Base-by-base conservation (phyloP, 306 rosid genomes). In the Cicer pinnatifidum region DNA sequence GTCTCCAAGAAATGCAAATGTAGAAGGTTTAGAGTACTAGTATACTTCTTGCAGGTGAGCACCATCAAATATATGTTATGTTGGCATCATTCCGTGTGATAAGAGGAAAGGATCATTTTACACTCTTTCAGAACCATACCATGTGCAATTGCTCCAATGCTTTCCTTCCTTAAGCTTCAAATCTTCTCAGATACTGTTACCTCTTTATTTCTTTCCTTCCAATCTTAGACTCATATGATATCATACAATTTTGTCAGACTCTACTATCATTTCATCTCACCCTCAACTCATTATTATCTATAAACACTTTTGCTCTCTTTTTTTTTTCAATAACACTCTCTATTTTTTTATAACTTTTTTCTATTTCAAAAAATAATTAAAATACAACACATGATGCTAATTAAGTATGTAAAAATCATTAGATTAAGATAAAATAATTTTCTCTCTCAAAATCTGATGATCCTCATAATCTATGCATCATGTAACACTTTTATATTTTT, bases 91-190 rank as follows among this genome's bases (percentile, higher is more conserved):
- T 75, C 79, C 73, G 37, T 47, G 12, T 54, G 60, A 39, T 75
- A 5, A 16, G 45, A 67, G 76, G 72, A 77, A 78, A 75, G 76
- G 76, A 82, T 78, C 84, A 69, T 82, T 80, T 61, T 73, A 35
- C 80, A 76, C 73, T 73, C 81, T 74, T 80, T 61, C 50, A 56
- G 78, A 19, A 48, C 11, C 76, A 51, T 63, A 48, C 11, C 76
- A 51, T 63, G 44, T 59, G 73, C 77, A 52, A 33, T 12, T 64
- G 33, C 20, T 57, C 19, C 48, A 70, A 48, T 35, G 7, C 12
- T 75, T 81, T 72, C 75, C 11, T 85, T 85, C 83, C 85, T 85
- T 85, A 56, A 70, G 41, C 78, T 75, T 80, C 4, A 85, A 80
- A 43, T 77, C 38, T 79, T 80, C 68, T 75, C 70, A 76, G 33